phyloP scores from a whole-genome alignment of 805 yeast species.

The Nakazawaea sp. region DNA sequence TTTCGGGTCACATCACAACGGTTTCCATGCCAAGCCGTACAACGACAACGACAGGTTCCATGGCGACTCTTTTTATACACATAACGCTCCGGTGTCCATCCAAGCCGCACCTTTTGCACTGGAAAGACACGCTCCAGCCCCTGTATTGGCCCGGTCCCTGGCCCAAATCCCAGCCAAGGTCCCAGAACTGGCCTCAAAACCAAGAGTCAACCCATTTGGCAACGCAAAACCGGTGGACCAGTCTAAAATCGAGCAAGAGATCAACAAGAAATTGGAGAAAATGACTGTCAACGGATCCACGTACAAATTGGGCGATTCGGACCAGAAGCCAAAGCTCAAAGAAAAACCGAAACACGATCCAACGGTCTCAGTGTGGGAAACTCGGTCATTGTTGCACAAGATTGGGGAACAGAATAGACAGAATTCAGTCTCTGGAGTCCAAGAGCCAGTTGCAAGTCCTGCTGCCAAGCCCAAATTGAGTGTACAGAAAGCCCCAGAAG shows the following conservation, averaged over 20 bases:
- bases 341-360: not conserved
- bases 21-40: not conserved
- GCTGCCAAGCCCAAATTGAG: too few species aligned
- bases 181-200: slow-evolving; percentile 15
- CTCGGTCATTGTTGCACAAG: too few species aligned
- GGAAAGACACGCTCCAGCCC: too few species aligned
- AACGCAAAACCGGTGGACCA: slow-evolving; percentile 83
- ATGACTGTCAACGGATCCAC: slow-evolving; percentile 40
- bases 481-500: not conserved
- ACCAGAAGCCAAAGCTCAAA: too few species aligned
- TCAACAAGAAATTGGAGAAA: slow-evolving; percentile 41
- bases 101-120: too few species aligned
- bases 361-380: not conserved
- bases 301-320: slow-evolving; percentile 18
- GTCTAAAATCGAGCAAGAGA: slow-evolving; percentile 52
- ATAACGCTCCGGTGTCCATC: too few species aligned
- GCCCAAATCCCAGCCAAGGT: slow-evolving; percentile 1
- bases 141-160: too few species aligned
- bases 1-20: not conserved
- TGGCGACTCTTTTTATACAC: too few species aligned
- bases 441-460: too few species aligned
- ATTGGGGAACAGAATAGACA: too few species aligned
- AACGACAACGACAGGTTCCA: not conserved
- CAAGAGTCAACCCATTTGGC: slow-evolving; percentile 69
- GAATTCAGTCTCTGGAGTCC: too few species aligned